Evolutionary conservation across 2,329 filamentous ascomycete genomes (phyloP).

Genomic region (Lachnellula subtilissima): DNA sequence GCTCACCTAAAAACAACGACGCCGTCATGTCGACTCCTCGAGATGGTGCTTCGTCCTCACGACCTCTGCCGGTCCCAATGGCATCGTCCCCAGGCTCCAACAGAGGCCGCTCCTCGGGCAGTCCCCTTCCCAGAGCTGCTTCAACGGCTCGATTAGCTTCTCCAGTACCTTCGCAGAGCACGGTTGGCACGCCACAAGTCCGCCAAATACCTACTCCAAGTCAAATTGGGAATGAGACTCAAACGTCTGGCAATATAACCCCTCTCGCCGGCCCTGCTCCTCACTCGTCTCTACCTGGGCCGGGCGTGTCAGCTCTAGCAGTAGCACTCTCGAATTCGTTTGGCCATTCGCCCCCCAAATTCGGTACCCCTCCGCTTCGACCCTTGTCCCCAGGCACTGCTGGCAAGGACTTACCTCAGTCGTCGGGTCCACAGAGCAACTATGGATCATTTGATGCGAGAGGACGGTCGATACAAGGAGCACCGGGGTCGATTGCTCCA

Average conservation of each 20-base stretch:
- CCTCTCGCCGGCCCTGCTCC: constrained; percentile 59
- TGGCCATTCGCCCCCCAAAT: constrained; percentile 64
- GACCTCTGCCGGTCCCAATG: constrained; percentile 36
- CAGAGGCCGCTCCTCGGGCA: constrained; percentile 30
- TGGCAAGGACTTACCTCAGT: constrained; percentile 32
- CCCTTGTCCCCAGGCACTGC: constrained; percentile 54
- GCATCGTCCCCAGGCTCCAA: constrained; percentile 46
- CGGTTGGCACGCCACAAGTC: constrained; percentile 42
- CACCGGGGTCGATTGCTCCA: constrained; percentile 40
- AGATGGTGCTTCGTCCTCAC: constrained; percentile 24
- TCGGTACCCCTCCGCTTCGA: constrained; percentile 58
- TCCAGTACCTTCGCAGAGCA: constrained; percentile 43
- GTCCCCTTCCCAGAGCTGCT: constrained; percentile 53
- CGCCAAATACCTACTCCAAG: constrained; percentile 45
- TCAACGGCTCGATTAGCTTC: constrained; percentile 58
- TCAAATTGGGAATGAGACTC: constrained; percentile 34
- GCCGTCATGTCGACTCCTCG: constrained; percentile 32
- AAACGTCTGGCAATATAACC: constrained; percentile 43
- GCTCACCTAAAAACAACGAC: background rate
- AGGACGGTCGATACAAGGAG: constrained; percentile 42
- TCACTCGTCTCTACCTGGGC: constrained; percentile 61
- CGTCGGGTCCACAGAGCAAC: constrained; percentile 56
- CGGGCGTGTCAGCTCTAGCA: constrained; percentile 81
- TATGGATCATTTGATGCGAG: constrained; percentile 83
- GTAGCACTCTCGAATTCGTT: constrained; percentile 76